These are phyloP conservation scores for Ogataea hybrid DNA, from an alignment of 1,139 yeast species.

Conservation along the genomic window DNA sequence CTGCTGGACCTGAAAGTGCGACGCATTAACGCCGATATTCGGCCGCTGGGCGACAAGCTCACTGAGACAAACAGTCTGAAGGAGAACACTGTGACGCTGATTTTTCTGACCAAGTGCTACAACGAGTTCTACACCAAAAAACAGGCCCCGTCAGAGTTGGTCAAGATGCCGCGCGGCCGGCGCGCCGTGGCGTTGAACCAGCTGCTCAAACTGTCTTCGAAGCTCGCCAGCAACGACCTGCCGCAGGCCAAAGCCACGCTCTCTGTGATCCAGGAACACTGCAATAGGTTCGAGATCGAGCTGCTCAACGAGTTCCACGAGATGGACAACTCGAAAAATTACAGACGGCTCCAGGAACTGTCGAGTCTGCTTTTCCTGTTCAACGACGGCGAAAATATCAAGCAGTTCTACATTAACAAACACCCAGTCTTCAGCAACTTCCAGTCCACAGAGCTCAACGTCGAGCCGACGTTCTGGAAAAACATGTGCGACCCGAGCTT, in stretches of 20 bases:
- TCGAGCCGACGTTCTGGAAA: conserved; percentile 42
- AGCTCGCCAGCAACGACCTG: conserved; percentile 52
- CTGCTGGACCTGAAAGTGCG: conserved; percentile 59
- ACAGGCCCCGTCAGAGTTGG: too few species aligned
- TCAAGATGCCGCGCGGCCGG: too few species aligned
- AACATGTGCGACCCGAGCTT: conserved; percentile 48
- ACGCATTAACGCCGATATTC: conserved; percentile 59
- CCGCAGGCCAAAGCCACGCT: conserved; percentile 52
- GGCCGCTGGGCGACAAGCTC: conserved; percentile 72
- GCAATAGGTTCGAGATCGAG: conserved; percentile 72
- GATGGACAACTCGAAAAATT: conserved; percentile 55
- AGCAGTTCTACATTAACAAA: conserved; percentile 79
- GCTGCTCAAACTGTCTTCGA: conserved; percentile 62
- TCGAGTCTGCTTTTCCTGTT: conserved; percentile 77
- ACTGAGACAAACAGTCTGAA: too few species aligned
- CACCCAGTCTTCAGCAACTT: conserved; percentile 67
- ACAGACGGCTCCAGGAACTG: conserved; percentile 72
- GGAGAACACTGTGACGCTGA: too few species aligned
- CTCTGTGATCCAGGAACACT: conserved; percentile 60
- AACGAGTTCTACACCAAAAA: too few species aligned
- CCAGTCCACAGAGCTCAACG: conserved; percentile 36
- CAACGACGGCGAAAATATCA: conserved; percentile 83
- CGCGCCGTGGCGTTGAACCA: conserved; percentile 74
- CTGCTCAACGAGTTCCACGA: conserved; percentile 56
- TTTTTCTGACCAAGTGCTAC: too few species aligned